Evolutionary conservation across 2,329 filamentous ascomycete genomes (phyloP), one percentile per base, ranked within the genome.

Genomic region (Ophiostoma tasmaniense): DNA sequence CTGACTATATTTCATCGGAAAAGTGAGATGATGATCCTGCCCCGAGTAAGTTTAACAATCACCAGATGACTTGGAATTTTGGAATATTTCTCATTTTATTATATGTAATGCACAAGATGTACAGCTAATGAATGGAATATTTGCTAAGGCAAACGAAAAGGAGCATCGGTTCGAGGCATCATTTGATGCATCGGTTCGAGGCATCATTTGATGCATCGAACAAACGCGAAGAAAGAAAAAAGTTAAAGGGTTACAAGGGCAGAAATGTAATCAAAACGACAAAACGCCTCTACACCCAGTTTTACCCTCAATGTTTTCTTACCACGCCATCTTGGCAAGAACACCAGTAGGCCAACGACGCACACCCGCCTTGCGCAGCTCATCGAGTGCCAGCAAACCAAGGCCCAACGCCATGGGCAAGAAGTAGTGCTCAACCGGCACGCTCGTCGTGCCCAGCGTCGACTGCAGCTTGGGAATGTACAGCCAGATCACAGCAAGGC

Each of bases 401-500:
- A 85, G 70, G 0, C 81, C 83, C 14, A 85, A 74, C 7, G 82
- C 81, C 30, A 85, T 73, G 1, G 83, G 83, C 68, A 85, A 80
- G 0, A 84, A 72, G 82, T 83, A 85, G 67, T 80, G 84, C 76
- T 84, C 79, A 42, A 84, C 78, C 0, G 83, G 83, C 1, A 84
- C 81, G 1, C 78, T 78, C 0, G 81, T 80, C 0, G 83, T 85
- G 2, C 77, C 77, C 67, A 85, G 85, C 7, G 85, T 73, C 0
- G 33, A 74, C 73, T 85, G 82, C 2, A 85, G 77, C 0, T 82
- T 82, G 0, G 82, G 82, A 0, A 81, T 81, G 69, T 85, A 81
- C 0, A 83, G 84, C 10, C 85, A 83, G 59, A 85, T 85, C 10
- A 85, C 76, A 7, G 83, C 83, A 70, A 85, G 85, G 2, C 76